A percentile compares a stretch with the other conserved stretches of the same genome.
Evolutionary conservation across 345 rosid genomes (phyloP).

Genomic region (Erysimum cheiranthoides): DNA sequence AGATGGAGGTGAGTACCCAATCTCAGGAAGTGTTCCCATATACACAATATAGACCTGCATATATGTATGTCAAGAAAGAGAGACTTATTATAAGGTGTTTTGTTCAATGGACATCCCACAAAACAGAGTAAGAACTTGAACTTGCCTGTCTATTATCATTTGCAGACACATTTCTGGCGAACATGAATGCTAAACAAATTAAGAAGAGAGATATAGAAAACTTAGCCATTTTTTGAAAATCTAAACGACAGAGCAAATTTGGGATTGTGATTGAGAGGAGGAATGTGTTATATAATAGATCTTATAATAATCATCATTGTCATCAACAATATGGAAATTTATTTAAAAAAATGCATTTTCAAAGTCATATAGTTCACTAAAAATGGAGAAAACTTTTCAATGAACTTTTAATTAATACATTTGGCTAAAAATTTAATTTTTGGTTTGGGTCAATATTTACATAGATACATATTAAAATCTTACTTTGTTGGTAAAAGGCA

Average conservation of each 20-base stretch:
- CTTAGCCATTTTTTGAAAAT: slow-evolving; percentile 30
- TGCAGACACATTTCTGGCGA: slow-evolving; percentile 25
- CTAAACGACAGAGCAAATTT: slow-evolving; percentile 11
- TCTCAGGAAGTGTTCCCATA: slow-evolving; percentile 34
- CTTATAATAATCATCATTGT: background rate
- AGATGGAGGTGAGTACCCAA: slow-evolving; percentile 26
- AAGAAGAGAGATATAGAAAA: background rate
- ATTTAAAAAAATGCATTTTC: background rate
- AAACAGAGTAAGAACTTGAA: slow-evolving; percentile 17
- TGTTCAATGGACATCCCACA: background rate
- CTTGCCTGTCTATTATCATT: slow-evolving; percentile 35
- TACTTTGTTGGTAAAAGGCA: background rate
- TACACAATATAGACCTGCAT: slow-evolving; percentile 38
- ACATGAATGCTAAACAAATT: slow-evolving; percentile 6
- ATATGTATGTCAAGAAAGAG: background rate
- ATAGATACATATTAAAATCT: background rate
- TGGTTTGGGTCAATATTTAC: background rate
- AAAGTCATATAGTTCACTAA: background rate
- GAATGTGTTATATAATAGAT: background rate
- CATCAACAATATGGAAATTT: background rate
- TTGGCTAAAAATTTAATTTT: background rate
- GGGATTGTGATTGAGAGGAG: slow-evolving; percentile 14
- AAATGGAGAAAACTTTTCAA: background rate
- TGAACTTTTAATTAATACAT: background rate
- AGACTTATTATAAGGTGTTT: background rate